phyloP scores from a whole-genome alignment of 2,329 filamentous ascomycete species.

The Talaromyces albobiverticillius region DNA sequence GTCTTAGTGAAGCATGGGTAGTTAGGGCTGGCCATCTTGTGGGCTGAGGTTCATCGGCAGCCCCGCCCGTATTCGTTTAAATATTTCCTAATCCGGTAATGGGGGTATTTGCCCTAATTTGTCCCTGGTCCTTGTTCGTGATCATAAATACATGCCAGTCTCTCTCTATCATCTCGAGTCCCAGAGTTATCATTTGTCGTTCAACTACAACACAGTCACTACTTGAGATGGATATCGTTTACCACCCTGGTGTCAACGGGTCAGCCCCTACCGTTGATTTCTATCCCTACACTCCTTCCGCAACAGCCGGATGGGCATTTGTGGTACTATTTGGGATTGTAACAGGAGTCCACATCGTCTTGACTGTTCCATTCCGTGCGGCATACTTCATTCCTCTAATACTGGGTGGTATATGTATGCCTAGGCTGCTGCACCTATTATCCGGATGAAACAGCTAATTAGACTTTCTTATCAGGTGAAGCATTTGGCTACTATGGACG shows the following conservation, averaged over 20 bases:
- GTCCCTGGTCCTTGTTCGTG: no score
- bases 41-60: slow-evolving; percentile 1
- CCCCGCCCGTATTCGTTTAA: slow-evolving; percentile 29
- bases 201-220: no score
- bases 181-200: no score
- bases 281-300: slow-evolving; percentile 36
- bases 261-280: slow-evolving; percentile 31
- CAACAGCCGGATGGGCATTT: slow-evolving; percentile 34
- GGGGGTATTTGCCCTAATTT: no score
- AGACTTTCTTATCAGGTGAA: slow-evolving; percentile 25
- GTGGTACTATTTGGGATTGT: slow-evolving; percentile 32
- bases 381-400: slow-evolving; percentile 38
- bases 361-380: slow-evolving; percentile 30
- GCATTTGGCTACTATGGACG: slow-evolving; percentile 36
- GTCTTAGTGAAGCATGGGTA: not conserved
- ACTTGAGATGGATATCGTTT: slow-evolving; percentile 29
- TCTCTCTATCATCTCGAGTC: no score
- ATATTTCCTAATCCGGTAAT: slow-evolving; percentile 23
- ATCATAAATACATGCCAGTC: no score
- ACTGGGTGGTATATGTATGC: slow-evolving; percentile 36
- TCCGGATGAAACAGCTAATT: not conserved
- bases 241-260: slow-evolving; percentile 29
- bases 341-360: slow-evolving; percentile 28
- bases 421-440: no score
- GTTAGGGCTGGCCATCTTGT: slow-evolving; percentile 12